Conservation (phyloP, 2,329 filamentous ascomycete species). For the Mycocentrospora acerina region DNA sequence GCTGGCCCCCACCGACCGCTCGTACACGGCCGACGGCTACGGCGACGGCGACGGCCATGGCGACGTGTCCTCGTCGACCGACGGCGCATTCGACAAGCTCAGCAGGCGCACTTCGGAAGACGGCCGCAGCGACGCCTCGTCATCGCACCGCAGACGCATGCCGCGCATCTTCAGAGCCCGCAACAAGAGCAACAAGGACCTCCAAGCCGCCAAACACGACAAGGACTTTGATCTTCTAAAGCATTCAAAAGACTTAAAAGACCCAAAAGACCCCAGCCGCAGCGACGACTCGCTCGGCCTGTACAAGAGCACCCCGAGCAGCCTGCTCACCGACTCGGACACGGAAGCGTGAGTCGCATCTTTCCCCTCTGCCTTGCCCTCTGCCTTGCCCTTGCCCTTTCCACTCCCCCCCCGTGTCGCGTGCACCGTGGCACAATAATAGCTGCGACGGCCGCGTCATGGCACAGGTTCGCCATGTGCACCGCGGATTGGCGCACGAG, state of each 20-base stretch:
- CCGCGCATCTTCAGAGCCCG: conserved; percentile 56
- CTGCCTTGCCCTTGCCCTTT: conserved; percentile 7
- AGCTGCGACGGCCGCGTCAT: conserved; percentile 1
- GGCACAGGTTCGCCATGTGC: neutral
- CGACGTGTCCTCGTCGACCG: conserved; percentile 37
- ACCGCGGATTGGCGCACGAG: conserved; percentile 4
- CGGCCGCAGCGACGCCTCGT: conserved; percentile 42
- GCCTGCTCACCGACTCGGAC: conserved; percentile 54
- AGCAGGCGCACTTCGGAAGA: conserved; percentile 46
- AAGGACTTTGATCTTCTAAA: conserved; percentile 34
- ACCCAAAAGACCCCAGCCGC: conserved; percentile 19
- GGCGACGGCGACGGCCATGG: conserved; percentile 27
- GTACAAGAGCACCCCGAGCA: conserved; percentile 50
- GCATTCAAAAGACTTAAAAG: conserved; percentile 13
- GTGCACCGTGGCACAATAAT: conserved; percentile 15
- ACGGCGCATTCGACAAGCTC: conserved; percentile 44
- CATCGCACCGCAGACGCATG: conserved; percentile 48
- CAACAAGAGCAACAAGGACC: conserved; percentile 35
- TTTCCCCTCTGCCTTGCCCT: conserved; percentile 13
- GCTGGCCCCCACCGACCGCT: conserved; percentile 27
- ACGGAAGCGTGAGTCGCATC: conserved; percentile 48
- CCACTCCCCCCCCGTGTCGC: conserved; percentile 2
- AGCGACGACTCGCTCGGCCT: conserved; percentile 47
- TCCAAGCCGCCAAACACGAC: conserved; percentile 1
- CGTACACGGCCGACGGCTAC: conserved; percentile 7